phyloP scores from a whole-genome alignment of 2,329 filamentous ascomycete genomes.

The Trichoderma asperellum region DNA sequence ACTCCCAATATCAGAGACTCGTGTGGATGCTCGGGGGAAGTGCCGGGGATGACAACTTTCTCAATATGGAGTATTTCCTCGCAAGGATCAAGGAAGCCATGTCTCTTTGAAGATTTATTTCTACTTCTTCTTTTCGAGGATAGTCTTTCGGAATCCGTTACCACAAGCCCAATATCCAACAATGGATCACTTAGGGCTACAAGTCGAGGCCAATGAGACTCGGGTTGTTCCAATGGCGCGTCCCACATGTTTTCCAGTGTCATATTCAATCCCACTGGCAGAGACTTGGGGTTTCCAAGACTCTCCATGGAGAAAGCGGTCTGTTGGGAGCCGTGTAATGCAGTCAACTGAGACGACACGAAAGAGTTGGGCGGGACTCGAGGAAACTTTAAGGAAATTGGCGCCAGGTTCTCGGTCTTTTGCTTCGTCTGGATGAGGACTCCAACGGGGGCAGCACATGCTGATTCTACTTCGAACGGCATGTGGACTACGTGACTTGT shows the following conservation, averaged over 20 bases:
- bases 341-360: conserved; percentile 67
- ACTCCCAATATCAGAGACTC: conserved; percentile 72
- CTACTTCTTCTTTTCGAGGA: conserved; percentile 36
- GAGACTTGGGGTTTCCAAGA: conserved; percentile 58
- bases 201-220: conserved; percentile 71
- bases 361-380: conserved; percentile 82
- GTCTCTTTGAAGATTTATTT: conserved; percentile 47
- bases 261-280: conserved; percentile 56
- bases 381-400: conserved; percentile 60
- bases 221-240: conserved; percentile 53
- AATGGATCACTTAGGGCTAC: conserved; percentile 86
- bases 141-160: conserved; percentile 58
- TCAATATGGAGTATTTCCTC: conserved; percentile 89
- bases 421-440: conserved; percentile 84
- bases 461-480: conserved; percentile 90
- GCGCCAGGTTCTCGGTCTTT: conserved; percentile 52
- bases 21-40: conserved; percentile 42
- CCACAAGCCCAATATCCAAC: conserved; percentile 81
- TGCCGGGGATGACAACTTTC: conserved; percentile 60
- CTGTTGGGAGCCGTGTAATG: conserved; percentile 55
- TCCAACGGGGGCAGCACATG: conserved; percentile 79
- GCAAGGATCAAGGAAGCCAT: conserved; percentile 67
- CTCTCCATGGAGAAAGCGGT: conserved; percentile 61
- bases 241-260: conserved; percentile 65
- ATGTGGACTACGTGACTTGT: conserved; percentile 88